Evolutionary conservation across 108 stramenopile species (phyloP).

Genomic region (Cyclotella distinguenda): DNA sequence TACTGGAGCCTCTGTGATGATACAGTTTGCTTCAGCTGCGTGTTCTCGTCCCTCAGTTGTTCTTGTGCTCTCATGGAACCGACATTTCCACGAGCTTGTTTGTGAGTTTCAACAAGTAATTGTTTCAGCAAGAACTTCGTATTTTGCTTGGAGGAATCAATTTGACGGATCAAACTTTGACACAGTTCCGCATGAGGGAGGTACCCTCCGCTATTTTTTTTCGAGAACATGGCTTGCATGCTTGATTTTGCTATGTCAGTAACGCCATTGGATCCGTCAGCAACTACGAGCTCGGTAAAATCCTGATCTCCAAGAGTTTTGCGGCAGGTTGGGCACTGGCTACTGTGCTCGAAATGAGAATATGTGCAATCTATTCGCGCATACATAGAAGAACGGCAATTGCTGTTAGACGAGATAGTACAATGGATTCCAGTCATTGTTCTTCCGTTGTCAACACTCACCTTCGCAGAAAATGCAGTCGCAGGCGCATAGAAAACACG

Average conservation of each 20-base stretch:
- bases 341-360: conserved; percentile 63
- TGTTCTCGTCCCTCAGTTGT: conserved; percentile 51
- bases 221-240: conserved; percentile 48
- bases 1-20: conserved; percentile 53
- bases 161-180: conserved; percentile 46
- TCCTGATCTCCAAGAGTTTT: conserved; percentile 58
- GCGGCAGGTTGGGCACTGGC: conserved; percentile 62
- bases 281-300: conserved; percentile 72
- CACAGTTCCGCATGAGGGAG: conserved; percentile 41
- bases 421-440: neutral
- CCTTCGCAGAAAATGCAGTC: conserved; percentile 83
- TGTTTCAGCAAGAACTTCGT: conserved; percentile 74
- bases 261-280: conserved; percentile 51
- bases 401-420: too few relatives aligned
- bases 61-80: conserved; percentile 43
- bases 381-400: too few relatives aligned
- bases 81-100: conserved; percentile 26
- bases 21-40: conserved; percentile 52
- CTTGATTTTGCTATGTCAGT: conserved; percentile 48
- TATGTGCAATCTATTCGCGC: conserved; percentile 79
- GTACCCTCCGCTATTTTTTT: conserved; percentile 45
- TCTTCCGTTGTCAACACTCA: too few relatives aligned
- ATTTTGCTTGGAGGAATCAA: conserved; percentile 47
- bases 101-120: conserved; percentile 57
- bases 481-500: conserved; percentile 75